These are phyloP conservation scores for Pyrenula massariospora DNA, from an alignment of 495 filamentous ascomycete species.

Conservation along the genomic window DNA sequence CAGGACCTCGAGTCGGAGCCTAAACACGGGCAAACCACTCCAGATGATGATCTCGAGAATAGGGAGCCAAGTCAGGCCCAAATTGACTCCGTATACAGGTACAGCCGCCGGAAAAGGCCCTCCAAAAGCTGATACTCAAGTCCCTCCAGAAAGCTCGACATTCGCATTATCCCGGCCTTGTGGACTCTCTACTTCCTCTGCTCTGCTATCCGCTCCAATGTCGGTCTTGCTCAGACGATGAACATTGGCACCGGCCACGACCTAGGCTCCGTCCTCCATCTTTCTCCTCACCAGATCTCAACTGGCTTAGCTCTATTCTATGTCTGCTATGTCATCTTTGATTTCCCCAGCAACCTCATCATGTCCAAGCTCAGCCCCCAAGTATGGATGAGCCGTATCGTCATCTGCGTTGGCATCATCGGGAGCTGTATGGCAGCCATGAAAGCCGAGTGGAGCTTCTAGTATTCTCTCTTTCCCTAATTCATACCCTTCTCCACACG, in stretches of 20 bases:
- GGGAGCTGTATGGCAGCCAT: constrained; percentile 74
- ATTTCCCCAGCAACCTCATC: constrained; percentile 78
- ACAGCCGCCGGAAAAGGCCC: neutral
- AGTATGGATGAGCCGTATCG: constrained; percentile 89
- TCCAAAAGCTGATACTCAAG: neutral
- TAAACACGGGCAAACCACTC: neutral
- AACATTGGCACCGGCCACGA: constrained; percentile 57
- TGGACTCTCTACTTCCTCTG: constrained; percentile 91
- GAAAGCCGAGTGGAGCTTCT: constrained; percentile 72
- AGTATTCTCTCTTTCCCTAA: constrained; percentile 40
- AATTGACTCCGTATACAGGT: constrained; percentile 33
- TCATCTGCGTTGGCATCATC: constrained; percentile 74
- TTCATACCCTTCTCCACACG: neutral
- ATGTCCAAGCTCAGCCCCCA: constrained; percentile 79
- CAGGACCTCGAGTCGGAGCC: neutral
- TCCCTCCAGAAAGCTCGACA: constrained; percentile 54
- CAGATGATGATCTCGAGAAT: constrained; percentile 6
- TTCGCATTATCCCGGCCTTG: constrained; percentile 79
- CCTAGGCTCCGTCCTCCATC: constrained; percentile 49
- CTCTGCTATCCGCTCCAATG: constrained; percentile 83
- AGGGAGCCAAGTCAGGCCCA: constrained; percentile 19
- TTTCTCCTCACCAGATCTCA: constrained; percentile 65
- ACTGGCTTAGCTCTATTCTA: constrained; percentile 81
- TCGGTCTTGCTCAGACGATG: constrained; percentile 87
- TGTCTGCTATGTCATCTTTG: constrained; percentile 81